These are phyloP conservation scores for Macrolepiota albuminosa DNA, from an alignment of 768 basidiomycete genomes.

Conservation along the genomic window DNA sequence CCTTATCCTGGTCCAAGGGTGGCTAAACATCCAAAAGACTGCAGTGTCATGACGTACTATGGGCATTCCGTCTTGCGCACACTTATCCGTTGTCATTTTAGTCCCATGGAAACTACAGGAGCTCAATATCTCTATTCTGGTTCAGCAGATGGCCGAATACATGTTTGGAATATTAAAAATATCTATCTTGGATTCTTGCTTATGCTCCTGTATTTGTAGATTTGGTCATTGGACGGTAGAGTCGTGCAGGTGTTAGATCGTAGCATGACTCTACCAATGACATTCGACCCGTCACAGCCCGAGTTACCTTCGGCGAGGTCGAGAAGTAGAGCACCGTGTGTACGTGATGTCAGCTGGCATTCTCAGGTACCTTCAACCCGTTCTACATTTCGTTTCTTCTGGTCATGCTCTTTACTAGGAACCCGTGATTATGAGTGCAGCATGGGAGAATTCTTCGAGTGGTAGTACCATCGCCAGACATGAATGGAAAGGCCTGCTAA, in stretches of 20 bases:
- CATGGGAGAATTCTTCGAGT: slow-evolving; percentile 66
- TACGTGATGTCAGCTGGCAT: slow-evolving; percentile 96
- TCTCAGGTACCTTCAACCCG: slow-evolving; percentile 46
- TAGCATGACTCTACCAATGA: slow-evolving; percentile 62
- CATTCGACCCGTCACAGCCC: slow-evolving; percentile 64
- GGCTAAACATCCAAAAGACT: slow-evolving; percentile 77
- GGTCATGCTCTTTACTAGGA: slow-evolving; percentile 39
- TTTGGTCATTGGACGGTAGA: slow-evolving; percentile 92
- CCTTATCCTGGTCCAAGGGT: slow-evolving; percentile 60
- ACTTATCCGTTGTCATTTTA: slow-evolving; percentile 95
- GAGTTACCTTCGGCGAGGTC: slow-evolving; percentile 34
- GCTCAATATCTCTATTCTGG: slow-evolving; percentile 94
- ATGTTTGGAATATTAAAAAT: slow-evolving; percentile 43
- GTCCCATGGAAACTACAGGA: slow-evolving; percentile 88
- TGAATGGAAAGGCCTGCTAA: slow-evolving; percentile 92
- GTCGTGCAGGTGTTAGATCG: slow-evolving; percentile 84
- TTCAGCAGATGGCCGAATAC: slow-evolving; percentile 78
- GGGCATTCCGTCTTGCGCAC: slow-evolving; percentile 90
- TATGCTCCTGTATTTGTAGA: slow-evolving; percentile 38
- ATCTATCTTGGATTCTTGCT: slow-evolving; percentile 2
- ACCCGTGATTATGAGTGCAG: slow-evolving; percentile 89
- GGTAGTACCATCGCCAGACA: slow-evolving; percentile 86
- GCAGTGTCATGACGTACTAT: slow-evolving; percentile 93
- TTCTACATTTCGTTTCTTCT: neutral
- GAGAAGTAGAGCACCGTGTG: slow-evolving; percentile 43